Conservation (phyloP, 345 rosid species). For the Corchorus olitorius region DNA sequence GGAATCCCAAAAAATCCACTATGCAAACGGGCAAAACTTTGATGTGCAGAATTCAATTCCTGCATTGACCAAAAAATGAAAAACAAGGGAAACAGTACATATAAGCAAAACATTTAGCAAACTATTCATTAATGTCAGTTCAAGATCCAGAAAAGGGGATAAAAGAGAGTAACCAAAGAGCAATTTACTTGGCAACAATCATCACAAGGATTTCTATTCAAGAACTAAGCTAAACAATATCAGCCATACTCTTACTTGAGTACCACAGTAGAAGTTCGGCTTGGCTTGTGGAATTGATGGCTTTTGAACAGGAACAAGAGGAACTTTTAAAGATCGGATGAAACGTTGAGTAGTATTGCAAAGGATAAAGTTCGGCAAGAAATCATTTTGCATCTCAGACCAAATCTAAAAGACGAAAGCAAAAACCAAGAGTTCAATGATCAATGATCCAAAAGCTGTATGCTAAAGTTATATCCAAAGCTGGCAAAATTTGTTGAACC, state of each 20-base stretch:
- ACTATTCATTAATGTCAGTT: not conserved
- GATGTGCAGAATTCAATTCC: constrained; percentile 98
- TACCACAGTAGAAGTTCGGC: constrained; percentile 92
- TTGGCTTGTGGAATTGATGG: constrained; percentile 92
- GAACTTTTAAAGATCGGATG: constrained; percentile 78
- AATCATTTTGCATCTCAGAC: constrained; percentile 99
- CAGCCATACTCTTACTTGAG: constrained; percentile 61
- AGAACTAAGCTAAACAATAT: constrained; percentile 10
- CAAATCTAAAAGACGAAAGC: constrained; percentile 59
- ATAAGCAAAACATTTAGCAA: not conserved
- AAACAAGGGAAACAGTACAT: constrained; percentile 1
- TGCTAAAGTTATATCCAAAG: constrained; percentile 14
- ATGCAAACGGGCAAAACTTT: constrained; percentile 90
- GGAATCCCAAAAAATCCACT: constrained; percentile 91
- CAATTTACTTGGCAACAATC: not conserved
- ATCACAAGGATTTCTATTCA: not conserved
- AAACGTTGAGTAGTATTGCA: constrained; percentile 98
- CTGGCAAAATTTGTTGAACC: constrained; percentile 44
- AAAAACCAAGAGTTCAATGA: constrained; percentile 8
- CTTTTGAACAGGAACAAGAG: constrained; percentile 77
- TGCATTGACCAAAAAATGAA: constrained; percentile 34
- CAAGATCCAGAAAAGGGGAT: not conserved
- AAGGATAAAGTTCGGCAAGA: constrained; percentile 94
- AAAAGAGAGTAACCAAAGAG: not conserved
- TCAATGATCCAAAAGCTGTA: not conserved